These are phyloP conservation scores for Chenopodium album DNA, from an alignment of 148 eudicot species.

Conservation along the genomic window DNA sequence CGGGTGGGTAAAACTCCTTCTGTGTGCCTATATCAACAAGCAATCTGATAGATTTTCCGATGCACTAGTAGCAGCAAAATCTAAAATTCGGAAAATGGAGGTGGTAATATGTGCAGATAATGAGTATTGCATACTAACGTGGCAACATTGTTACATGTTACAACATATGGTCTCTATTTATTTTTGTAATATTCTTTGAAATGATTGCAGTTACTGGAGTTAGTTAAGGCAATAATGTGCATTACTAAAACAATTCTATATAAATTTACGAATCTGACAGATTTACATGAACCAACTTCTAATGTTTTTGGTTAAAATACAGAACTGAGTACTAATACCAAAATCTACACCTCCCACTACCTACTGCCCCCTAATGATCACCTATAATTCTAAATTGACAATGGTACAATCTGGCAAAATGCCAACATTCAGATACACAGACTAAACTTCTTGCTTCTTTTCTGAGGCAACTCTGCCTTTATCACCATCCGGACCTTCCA, in stretches of 20 bases:
- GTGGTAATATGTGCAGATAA: background rate
- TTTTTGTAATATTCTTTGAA: background rate
- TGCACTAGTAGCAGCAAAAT: conserved; percentile 6
- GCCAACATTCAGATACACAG: background rate
- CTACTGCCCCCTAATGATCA: conserved; percentile 18
- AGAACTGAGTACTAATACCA: conserved; percentile 28
- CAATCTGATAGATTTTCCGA: too few relatives aligned
- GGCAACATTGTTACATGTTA: background rate
- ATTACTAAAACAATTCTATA: conserved; percentile 19
- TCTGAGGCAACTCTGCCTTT: conserved; percentile 37
- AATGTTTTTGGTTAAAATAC: conserved; percentile 14
- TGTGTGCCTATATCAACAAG: background rate
- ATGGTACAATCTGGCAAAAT: conserved; percentile 29
- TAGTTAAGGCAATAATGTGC: conserved; percentile 8
- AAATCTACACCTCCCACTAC: conserved; percentile 34
- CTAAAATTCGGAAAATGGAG: background rate
- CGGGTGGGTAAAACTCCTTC: background rate
- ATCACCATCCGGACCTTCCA: conserved; percentile 39
- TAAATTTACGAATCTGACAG: conserved; percentile 14
- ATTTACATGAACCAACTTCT: conserved; percentile 31
- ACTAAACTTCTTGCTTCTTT: conserved; percentile 32
- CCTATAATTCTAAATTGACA: conserved; percentile 33
- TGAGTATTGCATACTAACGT: background rate
- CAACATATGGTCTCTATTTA: background rate
- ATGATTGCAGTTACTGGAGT: conserved; percentile 1